Percentiles rank a stretch among this genome's conserved stretches.
These are phyloP conservation scores for Apiotrichum porosum DNA, from an alignment of 1,284 basidiomycete genomes.

Conservation along the genomic window DNA sequence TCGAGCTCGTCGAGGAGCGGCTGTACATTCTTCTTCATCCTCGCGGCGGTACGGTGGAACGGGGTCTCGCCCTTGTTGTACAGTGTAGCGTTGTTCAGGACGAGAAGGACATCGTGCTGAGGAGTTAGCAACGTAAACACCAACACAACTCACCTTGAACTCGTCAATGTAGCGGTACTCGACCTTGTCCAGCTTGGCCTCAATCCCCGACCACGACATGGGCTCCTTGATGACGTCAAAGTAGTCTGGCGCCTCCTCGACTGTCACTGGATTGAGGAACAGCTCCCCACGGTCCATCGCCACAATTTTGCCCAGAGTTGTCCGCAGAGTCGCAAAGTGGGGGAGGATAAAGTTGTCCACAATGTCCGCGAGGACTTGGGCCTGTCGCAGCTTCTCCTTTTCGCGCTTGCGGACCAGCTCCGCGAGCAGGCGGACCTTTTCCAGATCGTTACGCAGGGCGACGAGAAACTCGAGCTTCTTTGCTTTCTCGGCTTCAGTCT, in stretches of 20 bases:
- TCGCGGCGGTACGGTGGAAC: slow-evolving; percentile 67
- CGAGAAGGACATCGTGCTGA: slow-evolving; percentile 75
- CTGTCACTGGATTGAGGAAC: slow-evolving; percentile 78
- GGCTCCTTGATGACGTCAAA: slow-evolving; percentile 78
- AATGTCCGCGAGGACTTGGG: slow-evolving; percentile 64
- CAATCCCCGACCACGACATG: slow-evolving; percentile 84
- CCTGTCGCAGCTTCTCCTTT: slow-evolving; percentile 70
- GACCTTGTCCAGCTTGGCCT: slow-evolving; percentile 68
- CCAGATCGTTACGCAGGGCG: slow-evolving; percentile 71
- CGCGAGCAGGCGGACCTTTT: slow-evolving; percentile 65
- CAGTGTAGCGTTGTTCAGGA: slow-evolving; percentile 75
- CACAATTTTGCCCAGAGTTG: slow-evolving; percentile 65
- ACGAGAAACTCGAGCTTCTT: slow-evolving; percentile 79
- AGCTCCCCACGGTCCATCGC: slow-evolving; percentile 68
- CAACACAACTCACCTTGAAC: slow-evolving; percentile 61
- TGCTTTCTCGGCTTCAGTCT: slow-evolving; percentile 76
- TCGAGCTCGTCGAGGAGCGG: slow-evolving; percentile 62
- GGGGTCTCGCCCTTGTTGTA: slow-evolving; percentile 77
- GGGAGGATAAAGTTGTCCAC: slow-evolving; percentile 65
- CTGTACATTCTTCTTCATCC: slow-evolving; percentile 60
- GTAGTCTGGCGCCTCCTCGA: slow-evolving; percentile 81
- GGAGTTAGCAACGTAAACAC: slow-evolving; percentile 1
- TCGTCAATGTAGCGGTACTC: slow-evolving; percentile 69
- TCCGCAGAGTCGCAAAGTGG: slow-evolving; percentile 59
- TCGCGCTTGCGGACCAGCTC: slow-evolving; percentile 77